phyloP scores from a whole-genome alignment of 2,329 filamentous ascomycete species.

The Penicillium sp. region DNA sequence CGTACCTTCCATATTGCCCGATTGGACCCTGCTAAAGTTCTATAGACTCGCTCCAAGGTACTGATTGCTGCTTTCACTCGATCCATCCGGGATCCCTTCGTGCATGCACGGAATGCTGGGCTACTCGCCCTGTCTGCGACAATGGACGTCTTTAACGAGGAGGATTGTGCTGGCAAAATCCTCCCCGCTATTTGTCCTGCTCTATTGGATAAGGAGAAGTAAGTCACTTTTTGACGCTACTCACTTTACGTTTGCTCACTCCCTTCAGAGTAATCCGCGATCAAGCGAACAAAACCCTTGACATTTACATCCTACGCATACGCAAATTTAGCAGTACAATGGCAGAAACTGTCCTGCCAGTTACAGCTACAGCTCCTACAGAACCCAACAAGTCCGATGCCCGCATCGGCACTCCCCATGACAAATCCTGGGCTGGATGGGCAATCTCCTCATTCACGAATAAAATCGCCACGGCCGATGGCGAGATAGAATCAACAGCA shows the following conservation, averaged over 20 bases:
- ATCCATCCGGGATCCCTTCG: conserved; percentile 84
- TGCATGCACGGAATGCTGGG: conserved; percentile 86
- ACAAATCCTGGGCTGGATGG: conserved; percentile 85
- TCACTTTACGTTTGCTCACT: neutral
- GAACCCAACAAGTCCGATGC: conserved; percentile 49
- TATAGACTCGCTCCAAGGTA: conserved; percentile 74
- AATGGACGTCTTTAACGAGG: conserved; percentile 76
- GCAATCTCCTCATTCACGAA: conserved; percentile 98
- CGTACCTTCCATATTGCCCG: conserved; percentile 7
- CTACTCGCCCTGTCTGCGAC: conserved; percentile 82
- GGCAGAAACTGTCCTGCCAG: conserved; percentile 72
- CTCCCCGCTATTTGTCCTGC: conserved; percentile 77
- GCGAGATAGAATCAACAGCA: conserved; percentile 67
- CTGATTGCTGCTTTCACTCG: conserved; percentile 87
- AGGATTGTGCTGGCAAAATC: conserved; percentile 79
- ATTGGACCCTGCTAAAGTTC: conserved; percentile 11
- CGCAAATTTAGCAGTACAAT: conserved; percentile 70
- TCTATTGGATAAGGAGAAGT: conserved; percentile 90
- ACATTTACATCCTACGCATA: conserved; percentile 75
- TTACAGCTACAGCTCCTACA: conserved; percentile 55
- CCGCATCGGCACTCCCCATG: conserved; percentile 71
- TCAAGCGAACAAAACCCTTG: conserved; percentile 82
- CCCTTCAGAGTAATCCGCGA: conserved; percentile 64
- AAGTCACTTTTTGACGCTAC: conserved; percentile 9
- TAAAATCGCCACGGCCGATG: conserved; percentile 75